Evolutionary conservation across 176 grass and related monocot genomes (phyloP), one percentile per base, ranked within the genome.

Genomic region (Otatea glauca): DNA sequence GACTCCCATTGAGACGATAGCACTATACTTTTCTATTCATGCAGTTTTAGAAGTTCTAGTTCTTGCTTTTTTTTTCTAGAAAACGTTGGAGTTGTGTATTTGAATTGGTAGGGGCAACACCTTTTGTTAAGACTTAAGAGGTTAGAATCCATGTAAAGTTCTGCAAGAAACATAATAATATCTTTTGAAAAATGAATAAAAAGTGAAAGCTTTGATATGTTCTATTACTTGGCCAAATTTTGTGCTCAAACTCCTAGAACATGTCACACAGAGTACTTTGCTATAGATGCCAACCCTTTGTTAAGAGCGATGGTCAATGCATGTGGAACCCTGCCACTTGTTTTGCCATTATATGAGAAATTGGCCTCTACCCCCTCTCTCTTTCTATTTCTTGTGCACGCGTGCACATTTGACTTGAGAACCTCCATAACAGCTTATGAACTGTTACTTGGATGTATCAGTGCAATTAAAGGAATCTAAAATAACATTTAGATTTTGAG

Each of bases 1-100:
- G 24, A 27, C 34, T 88, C 65, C 62, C 77, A 82, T 75, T 74
- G 24, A 82, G 48, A 50, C 74, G 49, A 24, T 72, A 75, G 15
- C 10, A 45, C 21, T 62, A 8, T 9, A 39, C 9, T 61, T 68
- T 44, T 62, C 51, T 61, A 14, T 62, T 85, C 32, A 61, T 80
- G 67, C 5, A 60, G 43, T 38, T 38, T 77, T 38, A 15, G 32
- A 12, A 16, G 1, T 58, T 67, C 41, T 65, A 20, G 65, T 89
- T 73, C 37, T 70, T 65, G 9, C 50, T 29, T 75, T 67, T 84
- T 20, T 62, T 62, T 35, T 29, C 17, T 14, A 77, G 3, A 58
- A 65, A 79, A 49, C 2, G 5, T 68, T 5, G 6, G 15, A 84
- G 6, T 74, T 25, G 39, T 25, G 39, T 70, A 72, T 58, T 79